A percentile compares a stretch with the other conserved stretches of the same genome.
Conservation (phyloP, 495 filamentous ascomycete genomes). For the Penicillium longicatenatum region DNA sequence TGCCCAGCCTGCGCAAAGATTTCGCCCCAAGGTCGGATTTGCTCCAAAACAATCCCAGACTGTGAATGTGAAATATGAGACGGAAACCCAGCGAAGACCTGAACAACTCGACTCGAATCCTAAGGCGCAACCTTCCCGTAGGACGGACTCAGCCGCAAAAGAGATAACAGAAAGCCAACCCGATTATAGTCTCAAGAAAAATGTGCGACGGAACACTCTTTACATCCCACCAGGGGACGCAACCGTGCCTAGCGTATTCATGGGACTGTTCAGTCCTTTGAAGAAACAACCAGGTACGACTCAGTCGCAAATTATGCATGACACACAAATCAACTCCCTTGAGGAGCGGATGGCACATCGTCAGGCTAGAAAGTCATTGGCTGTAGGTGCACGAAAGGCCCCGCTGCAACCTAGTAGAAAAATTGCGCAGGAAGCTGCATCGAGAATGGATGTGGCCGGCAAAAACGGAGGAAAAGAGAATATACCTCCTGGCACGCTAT, state of each 20-base stretch:
- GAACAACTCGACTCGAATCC: conserved; percentile 1
- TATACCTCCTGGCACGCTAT: conserved; percentile 38
- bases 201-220: conserved; percentile 38
- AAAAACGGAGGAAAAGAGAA: conserved; percentile 53
- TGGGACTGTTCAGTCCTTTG: conserved; percentile 43
- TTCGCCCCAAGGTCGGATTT: conserved; percentile 39
- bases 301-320: conserved; percentile 9
- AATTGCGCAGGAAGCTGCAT: conserved; percentile 32
- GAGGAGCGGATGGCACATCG: conserved; percentile 32
- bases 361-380: conserved; percentile 30
- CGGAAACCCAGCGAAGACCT: conserved; percentile 8
- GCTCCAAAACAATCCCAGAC: conserved; percentile 21
- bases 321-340: conserved; percentile 26
- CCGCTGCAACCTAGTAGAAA: conserved; percentile 42
- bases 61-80: conserved; percentile 10
- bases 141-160: background rate
- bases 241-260: conserved; percentile 43
- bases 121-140: conserved; percentile 18
- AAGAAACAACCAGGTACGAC: conserved; percentile 18
- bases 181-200: conserved; percentile 28
- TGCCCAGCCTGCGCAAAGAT: conserved; percentile 45
- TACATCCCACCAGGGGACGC: conserved; percentile 47
- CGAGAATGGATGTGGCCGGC: conserved; percentile 38
- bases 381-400: conserved; percentile 29
- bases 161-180: background rate